phyloP scores from a whole-genome alignment of 345 rosid genomes.

The Hirschfeldia incana region DNA sequence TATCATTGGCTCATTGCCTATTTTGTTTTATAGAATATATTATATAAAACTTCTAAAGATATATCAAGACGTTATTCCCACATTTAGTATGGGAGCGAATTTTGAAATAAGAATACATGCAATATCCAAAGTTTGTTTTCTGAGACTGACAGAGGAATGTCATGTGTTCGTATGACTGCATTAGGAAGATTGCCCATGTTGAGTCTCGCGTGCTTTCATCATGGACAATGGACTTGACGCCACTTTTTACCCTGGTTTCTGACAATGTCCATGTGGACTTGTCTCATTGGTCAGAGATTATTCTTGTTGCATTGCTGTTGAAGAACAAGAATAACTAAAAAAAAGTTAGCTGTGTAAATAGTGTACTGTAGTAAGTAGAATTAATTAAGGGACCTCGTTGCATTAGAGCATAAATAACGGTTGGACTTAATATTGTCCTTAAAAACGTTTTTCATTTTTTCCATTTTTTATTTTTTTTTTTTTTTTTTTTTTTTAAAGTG shows the following conservation, averaged over 20 bases:
- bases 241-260: background rate
- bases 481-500: too few relatives aligned
- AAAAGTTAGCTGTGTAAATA: background rate
- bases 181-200: slow-evolving; percentile 23
- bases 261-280: slow-evolving; percentile 16
- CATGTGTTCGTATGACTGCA: slow-evolving; percentile 19
- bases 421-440: too few relatives aligned
- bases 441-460: too few relatives aligned
- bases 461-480: too few relatives aligned
- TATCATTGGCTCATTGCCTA: background rate
- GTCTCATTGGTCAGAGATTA: slow-evolving; percentile 16
- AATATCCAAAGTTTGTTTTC: background rate
- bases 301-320: background rate
- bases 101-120: background rate
- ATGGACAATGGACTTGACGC: slow-evolving; percentile 20
- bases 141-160: slow-evolving; percentile 25
- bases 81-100: background rate
- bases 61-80: background rate
- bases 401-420: background rate
- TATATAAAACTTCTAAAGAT: background rate
- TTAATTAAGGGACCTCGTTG: background rate
- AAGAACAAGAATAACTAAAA: background rate
- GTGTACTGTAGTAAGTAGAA: background rate
- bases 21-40: background rate
- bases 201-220: slow-evolving; percentile 29